Evolutionary conservation across 1,139 yeast species (phyloP), one percentile per base, ranked within the genome.

Genomic region (Suhomyces choctaworum): DNA sequence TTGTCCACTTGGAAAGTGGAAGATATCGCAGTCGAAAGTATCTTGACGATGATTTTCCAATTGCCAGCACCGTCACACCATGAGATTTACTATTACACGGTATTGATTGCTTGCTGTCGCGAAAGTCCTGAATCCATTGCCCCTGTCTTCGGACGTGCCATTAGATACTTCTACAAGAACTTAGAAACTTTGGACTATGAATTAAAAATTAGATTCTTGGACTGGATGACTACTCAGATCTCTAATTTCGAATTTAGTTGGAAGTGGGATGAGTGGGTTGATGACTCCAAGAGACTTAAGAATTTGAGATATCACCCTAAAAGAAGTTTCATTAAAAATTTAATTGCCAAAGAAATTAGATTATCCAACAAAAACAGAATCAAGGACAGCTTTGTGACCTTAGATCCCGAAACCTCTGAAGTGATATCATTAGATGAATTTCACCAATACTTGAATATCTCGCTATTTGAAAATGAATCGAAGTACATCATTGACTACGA

Each of bases 191-290:
- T 89, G 39, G 97, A 90, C 56, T 79, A 79, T 46, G 97, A 89
- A 58, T 66, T 86, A 36, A 76, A 81, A 46, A 72, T 78, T 45
- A 70, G 92, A 42, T 85, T 79, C 47, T 67, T 88, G 52, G 95
- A 87, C 58, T 94, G 98, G 98, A 83, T 94, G 72, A 76, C 95
- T 3, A 83, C 87, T 39, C 98, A 94, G 62, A 76, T 94, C 55
- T 84, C 95, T 48, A 92, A 92, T 58, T 94, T 92, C 60, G 90
- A 86, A 42, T 94, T 88, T 61, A 86, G 92, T 29, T 94, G 99
- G 99, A 89, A 89, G 56, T 92, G 99, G 99, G 82, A 79, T 46
- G 98, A 90, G 59, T 94, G 98, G 98, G 79, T 76, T 28, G 61
- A 60, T 2, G 85, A 80, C 50, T 72, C 82, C 0, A 54, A 60